Evolutionary conservation across 2,329 filamentous ascomycete species (phyloP).

Genomic region (Knufia petricola): DNA sequence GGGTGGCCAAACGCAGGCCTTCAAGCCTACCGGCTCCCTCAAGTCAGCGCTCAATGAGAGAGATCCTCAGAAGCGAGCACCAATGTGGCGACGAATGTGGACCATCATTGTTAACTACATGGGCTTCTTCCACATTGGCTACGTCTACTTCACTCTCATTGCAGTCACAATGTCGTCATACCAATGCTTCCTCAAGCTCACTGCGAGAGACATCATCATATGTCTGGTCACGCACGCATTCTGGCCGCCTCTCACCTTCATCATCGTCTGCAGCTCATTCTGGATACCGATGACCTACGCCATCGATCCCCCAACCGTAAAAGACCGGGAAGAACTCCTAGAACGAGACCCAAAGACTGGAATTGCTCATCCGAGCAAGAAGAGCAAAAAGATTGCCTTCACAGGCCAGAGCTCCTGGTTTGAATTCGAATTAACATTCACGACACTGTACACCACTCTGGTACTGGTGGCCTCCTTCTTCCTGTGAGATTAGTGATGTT

Average conservation of each 20-base stretch:
- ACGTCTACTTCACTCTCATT: conserved; percentile 45
- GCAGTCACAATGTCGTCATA: conserved; percentile 43
- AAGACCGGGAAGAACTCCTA: conserved; percentile 49
- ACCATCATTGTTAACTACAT: conserved; percentile 48
- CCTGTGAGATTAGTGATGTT: conserved; percentile 8
- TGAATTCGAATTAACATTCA: conserved; percentile 45
- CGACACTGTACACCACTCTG: conserved; percentile 42
- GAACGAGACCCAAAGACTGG: conserved; percentile 43
- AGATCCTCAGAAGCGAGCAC: conserved; percentile 32
- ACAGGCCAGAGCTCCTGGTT: conserved; percentile 47
- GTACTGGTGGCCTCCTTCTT: conserved; percentile 39
- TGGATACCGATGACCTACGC: conserved; percentile 54
- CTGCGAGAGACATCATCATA: conserved; percentile 36
- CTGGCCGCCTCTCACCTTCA: conserved; percentile 52
- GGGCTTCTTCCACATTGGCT: conserved; percentile 46
- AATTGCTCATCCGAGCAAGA: conserved; percentile 37
- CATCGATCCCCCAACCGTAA: conserved; percentile 49
- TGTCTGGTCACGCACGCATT: conserved; percentile 51
- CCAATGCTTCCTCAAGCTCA: conserved; percentile 38
- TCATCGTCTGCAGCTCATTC: conserved; percentile 45
- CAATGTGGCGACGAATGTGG: conserved; percentile 43
- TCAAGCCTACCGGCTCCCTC: conserved; percentile 52
- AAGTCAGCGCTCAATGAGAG: conserved; percentile 50
- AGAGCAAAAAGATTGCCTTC: conserved; percentile 48
- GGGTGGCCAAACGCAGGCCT: conserved; percentile 49